Conservation (phyloP, 495 filamentous ascomycete genomes). For the Lophiostoma macrostomum region DNA sequence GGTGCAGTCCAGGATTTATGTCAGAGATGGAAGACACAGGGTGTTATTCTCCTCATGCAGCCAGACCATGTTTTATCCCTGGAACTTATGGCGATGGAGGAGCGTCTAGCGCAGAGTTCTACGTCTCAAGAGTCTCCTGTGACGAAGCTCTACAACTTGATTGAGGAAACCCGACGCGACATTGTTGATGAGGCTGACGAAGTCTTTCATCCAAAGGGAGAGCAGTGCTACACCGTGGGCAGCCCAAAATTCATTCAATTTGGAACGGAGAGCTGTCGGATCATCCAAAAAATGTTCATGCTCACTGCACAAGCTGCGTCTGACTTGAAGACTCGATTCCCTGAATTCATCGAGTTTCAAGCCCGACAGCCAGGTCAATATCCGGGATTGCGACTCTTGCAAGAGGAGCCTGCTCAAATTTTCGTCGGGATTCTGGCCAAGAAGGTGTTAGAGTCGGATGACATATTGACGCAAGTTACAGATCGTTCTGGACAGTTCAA, state of each 20-base stretch:
- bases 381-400: too few relatives aligned
- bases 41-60: constrained; percentile 56
- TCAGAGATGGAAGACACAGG: constrained; percentile 41
- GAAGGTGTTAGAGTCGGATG: too few relatives aligned
- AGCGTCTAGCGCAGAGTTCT: too few relatives aligned
- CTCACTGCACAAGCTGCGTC: background rate
- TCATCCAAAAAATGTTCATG: background rate
- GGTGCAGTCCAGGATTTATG: background rate
- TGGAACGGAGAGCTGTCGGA: background rate
- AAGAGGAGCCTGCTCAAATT: too few relatives aligned
- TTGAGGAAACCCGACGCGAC: background rate
- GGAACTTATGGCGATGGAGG: constrained; percentile 60
- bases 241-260: background rate
- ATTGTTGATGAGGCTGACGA: background rate
- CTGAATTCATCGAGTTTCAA: too few relatives aligned
- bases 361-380: too few relatives aligned
- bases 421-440: too few relatives aligned
- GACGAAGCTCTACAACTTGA: background rate
- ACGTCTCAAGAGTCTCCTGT: too few relatives aligned
- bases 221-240: background rate
- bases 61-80: constrained; percentile 70
- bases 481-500: background rate
- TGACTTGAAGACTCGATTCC: background rate
- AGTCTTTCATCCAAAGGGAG: background rate
- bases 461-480: too few relatives aligned